phyloP scores from a whole-genome alignment of 768 basidiomycete species.

The Podaxis sp. region DNA sequence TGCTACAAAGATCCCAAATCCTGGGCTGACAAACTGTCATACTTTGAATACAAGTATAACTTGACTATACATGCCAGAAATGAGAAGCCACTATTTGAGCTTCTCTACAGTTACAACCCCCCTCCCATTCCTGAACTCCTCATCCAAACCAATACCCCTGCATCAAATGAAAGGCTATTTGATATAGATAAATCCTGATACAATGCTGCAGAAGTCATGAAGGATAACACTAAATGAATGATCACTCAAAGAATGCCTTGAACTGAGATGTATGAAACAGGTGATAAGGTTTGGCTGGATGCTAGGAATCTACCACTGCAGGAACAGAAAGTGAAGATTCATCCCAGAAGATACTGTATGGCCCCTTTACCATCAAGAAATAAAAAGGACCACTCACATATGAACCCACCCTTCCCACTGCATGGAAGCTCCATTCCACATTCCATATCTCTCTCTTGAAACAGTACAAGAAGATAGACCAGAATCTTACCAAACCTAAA shows the following conservation, averaged over 20 bases:
- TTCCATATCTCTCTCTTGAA: background rate
- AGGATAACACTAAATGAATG: background rate
- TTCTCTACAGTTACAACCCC: background rate
- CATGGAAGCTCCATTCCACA: background rate
- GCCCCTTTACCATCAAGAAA: background rate
- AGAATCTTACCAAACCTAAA: background rate
- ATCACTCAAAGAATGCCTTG: background rate
- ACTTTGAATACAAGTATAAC: background rate
- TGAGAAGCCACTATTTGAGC: background rate
- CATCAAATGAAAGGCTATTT: background rate
- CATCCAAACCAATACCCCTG: background rate
- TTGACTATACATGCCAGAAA: background rate
- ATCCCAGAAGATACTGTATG: background rate
- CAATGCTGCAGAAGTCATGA: background rate
- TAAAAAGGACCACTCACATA: no score
- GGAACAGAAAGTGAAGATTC: background rate
- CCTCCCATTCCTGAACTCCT: background rate
- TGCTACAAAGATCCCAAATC: background rate
- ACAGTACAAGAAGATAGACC: background rate
- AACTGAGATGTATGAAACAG: background rate
- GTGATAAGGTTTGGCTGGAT: background rate
- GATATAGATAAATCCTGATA: background rate
- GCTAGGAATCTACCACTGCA: background rate
- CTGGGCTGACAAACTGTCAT: background rate
- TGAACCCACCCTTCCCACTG: no score